Evolutionary conservation across 2,329 filamentous ascomycete species (phyloP), one percentile per base, ranked within the genome.

Genomic region (Lecanicillium sp.): DNA sequence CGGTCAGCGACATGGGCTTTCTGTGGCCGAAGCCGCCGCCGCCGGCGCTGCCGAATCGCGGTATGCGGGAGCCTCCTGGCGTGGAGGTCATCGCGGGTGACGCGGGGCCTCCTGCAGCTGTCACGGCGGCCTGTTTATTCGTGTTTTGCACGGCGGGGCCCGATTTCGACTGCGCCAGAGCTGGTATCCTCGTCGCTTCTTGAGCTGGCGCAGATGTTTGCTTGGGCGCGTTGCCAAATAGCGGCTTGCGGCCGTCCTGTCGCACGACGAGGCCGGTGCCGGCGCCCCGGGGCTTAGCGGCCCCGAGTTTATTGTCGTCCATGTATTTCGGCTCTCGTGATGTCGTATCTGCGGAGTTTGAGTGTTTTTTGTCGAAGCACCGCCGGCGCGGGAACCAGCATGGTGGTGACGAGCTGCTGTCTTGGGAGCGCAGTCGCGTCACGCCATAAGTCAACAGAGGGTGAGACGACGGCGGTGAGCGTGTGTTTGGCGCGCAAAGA

Each of bases 1-100:
- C 72, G 14, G 61, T 54, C 15, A 76, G 55, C 3, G 66, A 67
- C 3, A 75, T 62, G 5, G 62, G 63, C 23, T 62, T 61, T 2
- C 52, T 54, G 46, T 42, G 42, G 15, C 38, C 44, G 19, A 49
- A 48, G 23, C 27, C n/a, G n/a, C 33, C 27, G 27, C 33, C 32
- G 33, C 17, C 48, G 3, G 40, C 48, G 27, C 54, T 58, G 38
- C 50, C 41, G 14, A 56, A 21, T 36, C 50, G 61, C 2, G 66
- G 67, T 36, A 69, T 61, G 44, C 66, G 64, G 36, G 64, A 61
- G 40, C 61, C 59, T 12, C 59, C 61, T 3, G 60, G 54, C n/a
- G n/a, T n/a, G 11, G 63, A 63, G 1, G 54, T 29, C 20, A 14
- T 37, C 4, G 36, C 17, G 40, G 32, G 53, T 37, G 11, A 51